These are phyloP conservation scores for Lomentospora prolificans DNA, from an alignment of 2,329 filamentous ascomycete species.

Conservation along the genomic window DNA sequence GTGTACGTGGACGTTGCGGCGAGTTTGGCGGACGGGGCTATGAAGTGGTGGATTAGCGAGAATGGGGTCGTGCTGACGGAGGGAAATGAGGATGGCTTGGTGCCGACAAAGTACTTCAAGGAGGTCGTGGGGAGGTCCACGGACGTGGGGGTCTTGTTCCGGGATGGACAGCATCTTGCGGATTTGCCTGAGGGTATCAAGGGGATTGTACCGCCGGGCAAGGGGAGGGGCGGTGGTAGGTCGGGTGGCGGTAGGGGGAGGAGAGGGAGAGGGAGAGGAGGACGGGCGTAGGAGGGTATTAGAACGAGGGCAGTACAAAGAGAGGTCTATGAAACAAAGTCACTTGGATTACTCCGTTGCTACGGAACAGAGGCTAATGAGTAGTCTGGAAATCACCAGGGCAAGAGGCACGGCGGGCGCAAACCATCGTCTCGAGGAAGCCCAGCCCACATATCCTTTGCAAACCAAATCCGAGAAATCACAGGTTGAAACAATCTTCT, in stretches of 20 bases:
- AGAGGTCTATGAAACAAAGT: not conserved
- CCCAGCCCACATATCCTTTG: too few relatives aligned
- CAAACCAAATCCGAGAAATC: too few relatives aligned
- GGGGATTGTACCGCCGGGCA: conserved; percentile 35
- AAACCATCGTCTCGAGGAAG: too few relatives aligned
- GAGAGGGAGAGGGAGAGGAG: conserved; percentile 17
- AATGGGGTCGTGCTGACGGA: conserved; percentile 67
- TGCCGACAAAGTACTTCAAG: conserved; percentile 60
- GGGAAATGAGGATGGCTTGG: conserved; percentile 46
- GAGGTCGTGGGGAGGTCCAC: conserved; percentile 54
- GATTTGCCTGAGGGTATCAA: conserved; percentile 56
- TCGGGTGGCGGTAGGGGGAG: conserved; percentile 25
- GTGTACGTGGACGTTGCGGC: conserved; percentile 65
- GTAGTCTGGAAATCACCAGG: too few relatives aligned
- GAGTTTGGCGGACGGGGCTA: conserved; percentile 49
- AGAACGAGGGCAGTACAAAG: not conserved
- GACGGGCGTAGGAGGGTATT: not conserved
- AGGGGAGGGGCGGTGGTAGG: conserved; percentile 34
- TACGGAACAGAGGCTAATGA: not conserved
- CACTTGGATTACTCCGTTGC: not conserved
- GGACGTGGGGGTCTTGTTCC: conserved; percentile 58
- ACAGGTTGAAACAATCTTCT: too few relatives aligned
- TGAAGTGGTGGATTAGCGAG: conserved; percentile 70
- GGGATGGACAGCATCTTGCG: conserved; percentile 54
- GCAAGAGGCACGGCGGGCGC: too few relatives aligned